phyloP scores from a whole-genome alignment of 495 filamentous ascomycete genomes.

The Aspergillus sclerotioniger region DNA sequence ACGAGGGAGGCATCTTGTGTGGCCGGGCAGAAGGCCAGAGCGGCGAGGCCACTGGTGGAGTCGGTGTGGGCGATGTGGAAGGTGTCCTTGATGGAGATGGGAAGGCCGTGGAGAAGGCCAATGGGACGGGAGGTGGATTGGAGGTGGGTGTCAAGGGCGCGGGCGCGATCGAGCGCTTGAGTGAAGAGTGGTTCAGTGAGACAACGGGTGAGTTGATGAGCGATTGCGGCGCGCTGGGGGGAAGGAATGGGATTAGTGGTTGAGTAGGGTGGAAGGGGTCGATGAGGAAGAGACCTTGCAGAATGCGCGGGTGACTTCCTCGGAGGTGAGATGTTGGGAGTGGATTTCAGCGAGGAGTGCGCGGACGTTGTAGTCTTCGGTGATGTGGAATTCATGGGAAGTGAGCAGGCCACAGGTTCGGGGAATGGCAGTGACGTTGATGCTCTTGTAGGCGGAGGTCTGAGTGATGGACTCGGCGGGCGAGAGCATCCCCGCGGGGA shows the following conservation, averaged over 20 bases:
- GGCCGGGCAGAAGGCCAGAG: slow-evolving; percentile 50
- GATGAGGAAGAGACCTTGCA: slow-evolving; percentile 33
- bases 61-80: slow-evolving; percentile 61
- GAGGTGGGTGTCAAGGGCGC: slow-evolving; percentile 55
- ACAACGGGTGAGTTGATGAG: slow-evolving; percentile 64
- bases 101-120: slow-evolving; percentile 68
- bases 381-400: slow-evolving; percentile 54
- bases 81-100: slow-evolving; percentile 64
- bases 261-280: neutral
- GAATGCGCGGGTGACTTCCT: slow-evolving; percentile 52
- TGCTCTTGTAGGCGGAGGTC: slow-evolving; percentile 28
- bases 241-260: neutral
- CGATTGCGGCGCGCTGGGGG: slow-evolving; percentile 52
- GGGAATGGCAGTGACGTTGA: slow-evolving; percentile 47
- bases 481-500: slow-evolving; percentile 41
- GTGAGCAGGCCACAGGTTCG: slow-evolving; percentile 51
- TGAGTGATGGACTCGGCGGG: slow-evolving; percentile 41
- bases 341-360: slow-evolving; percentile 48
- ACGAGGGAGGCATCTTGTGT: slow-evolving; percentile 42
- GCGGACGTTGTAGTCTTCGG: slow-evolving; percentile 54
- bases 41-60: slow-evolving; percentile 58
- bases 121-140: slow-evolving; percentile 44
- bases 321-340: slow-evolving; percentile 30
- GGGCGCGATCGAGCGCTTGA: slow-evolving; percentile 56
- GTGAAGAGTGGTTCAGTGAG: slow-evolving; percentile 66